phyloP scores from a whole-genome alignment of 2,329 filamentous ascomycete genomes.

The Diaporthe aspalathi region DNA sequence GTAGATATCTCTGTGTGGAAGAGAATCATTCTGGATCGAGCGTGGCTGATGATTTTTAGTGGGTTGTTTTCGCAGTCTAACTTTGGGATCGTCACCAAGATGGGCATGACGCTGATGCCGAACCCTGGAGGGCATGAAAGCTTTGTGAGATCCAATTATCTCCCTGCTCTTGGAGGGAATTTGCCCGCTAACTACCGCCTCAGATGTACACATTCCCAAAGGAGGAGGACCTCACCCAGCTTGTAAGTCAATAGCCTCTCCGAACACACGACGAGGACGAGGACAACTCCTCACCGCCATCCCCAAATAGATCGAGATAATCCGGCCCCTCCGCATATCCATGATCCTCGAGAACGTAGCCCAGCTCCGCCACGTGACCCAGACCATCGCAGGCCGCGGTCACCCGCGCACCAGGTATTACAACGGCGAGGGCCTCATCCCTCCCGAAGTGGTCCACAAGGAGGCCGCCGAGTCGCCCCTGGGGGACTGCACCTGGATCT shows the following conservation, averaged over 20 bases:
- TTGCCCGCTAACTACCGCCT: conserved; percentile 48
- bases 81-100: conserved; percentile 63
- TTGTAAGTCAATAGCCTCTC: conserved; percentile 45
- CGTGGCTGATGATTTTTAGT: conserved; percentile 37
- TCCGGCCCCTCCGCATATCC: conserved; percentile 48
- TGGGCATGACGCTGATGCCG: conserved; percentile 64
- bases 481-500: conserved; percentile 54
- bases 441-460: conserved; percentile 51
- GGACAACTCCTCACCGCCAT: neutral
- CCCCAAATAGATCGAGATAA: conserved; percentile 48
- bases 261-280: neutral
- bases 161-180: neutral
- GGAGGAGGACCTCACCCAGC: conserved; percentile 60
- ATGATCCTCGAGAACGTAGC: conserved; percentile 59
- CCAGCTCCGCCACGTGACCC: conserved; percentile 55
- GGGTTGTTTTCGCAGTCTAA: conserved; percentile 63
- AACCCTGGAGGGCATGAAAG: conserved; percentile 61
- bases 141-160: conserved; percentile 44
- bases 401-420: conserved; percentile 50
- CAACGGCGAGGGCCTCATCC: conserved; percentile 51
- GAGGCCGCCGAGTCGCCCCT: conserved; percentile 42
- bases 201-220: conserved; percentile 56
- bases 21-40: neutral
- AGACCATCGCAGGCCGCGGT: conserved; percentile 50
- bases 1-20: too few species aligned